A percentile compares a stretch with the other conserved stretches of the same genome.
phyloP scores from a whole-genome alignment of 2,329 filamentous ascomycete species.

The Achaetomium macrosporum region DNA sequence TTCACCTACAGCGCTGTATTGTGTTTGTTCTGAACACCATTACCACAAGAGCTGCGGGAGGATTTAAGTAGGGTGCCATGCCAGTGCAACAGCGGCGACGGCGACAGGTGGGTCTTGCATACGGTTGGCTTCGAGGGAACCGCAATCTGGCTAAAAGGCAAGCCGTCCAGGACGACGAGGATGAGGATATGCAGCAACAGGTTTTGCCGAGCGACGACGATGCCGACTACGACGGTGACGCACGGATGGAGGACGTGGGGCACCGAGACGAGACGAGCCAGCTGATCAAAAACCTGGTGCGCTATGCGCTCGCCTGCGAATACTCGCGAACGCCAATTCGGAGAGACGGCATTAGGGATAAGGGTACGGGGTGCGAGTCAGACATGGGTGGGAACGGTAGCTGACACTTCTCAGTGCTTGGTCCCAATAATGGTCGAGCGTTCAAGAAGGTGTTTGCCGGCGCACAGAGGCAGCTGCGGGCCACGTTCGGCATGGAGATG shows the following conservation, averaged over 20 bases:
- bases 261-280: constrained; percentile 38
- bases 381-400: background rate
- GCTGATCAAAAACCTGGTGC: constrained; percentile 60
- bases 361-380: constrained; percentile 40
- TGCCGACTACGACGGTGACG: constrained; percentile 31
- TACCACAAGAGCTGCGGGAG: background rate
- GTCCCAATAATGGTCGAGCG: constrained; percentile 53
- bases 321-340: constrained; percentile 55
- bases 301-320: constrained; percentile 62
- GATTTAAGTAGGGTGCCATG: constrained; percentile 5
- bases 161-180: constrained; percentile 18
- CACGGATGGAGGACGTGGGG: constrained; percentile 29
- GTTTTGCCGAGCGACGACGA: constrained; percentile 8
- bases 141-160: background rate
- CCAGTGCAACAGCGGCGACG: constrained; percentile 16
- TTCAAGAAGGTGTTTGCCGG: constrained; percentile 73
- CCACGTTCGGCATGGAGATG: constrained; percentile 88
- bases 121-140: background rate
- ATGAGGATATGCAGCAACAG: constrained; percentile 19
- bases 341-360: constrained; percentile 57
- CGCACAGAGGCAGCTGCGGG: constrained; percentile 66
- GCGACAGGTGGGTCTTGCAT: constrained; percentile 13
- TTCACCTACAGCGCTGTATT: too few relatives aligned
- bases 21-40: background rate
- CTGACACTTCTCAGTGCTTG: constrained; percentile 54